Evolutionary conservation across 441 rosid genomes (phyloP), one percentile per base, ranked within the genome.

Genomic region (Cnidoscolus chayamansa): DNA sequence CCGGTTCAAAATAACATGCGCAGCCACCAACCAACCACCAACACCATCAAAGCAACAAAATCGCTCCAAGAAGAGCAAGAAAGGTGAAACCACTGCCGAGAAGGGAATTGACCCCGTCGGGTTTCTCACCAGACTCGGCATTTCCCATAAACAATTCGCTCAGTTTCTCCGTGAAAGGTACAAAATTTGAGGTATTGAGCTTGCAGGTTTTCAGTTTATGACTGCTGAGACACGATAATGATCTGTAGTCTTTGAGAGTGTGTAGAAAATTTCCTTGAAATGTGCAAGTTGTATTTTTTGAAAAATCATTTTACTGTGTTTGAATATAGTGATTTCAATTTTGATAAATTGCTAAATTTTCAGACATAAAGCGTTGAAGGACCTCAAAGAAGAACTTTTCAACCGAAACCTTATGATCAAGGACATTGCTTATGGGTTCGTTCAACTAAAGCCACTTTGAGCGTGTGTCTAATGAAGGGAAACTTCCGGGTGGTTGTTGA

Each of bases 81-180:
- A 60, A 70, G 74, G 45, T 55, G 84, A 54, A 31, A 50, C 47
- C 30, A 87, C 78, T 50, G 81, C 72, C 8, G 89, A 86, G 50
- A 79, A 82, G 75, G 88, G 85, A 74, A 63, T 82, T 10, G 83
- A 89, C 82, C 90, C 94, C 59, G 86, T 86, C 74, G 92, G 95
- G 63, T 90, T 90, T 78, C 90, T 95, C 55, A 76, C 85, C 6
- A 90, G 78, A 84, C 83, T 82, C 31, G 93, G 90, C 76, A 79
- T 95, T 78, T 73, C 91, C 70, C 98, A 95, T 65, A 92, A 89
- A 75, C 81, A 82, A 69, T 90, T 91, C 72, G 90, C 93, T 75
- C 91, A 88, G 78, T 95, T 88, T 84, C 96, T 92, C 66, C 93
- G 98, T 12, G 99, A 92, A 84, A 92, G 99, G 99, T 95, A 58